phyloP scores from a whole-genome alignment of 2,329 filamentous ascomycete species.

The Thelonectria blattea region DNA sequence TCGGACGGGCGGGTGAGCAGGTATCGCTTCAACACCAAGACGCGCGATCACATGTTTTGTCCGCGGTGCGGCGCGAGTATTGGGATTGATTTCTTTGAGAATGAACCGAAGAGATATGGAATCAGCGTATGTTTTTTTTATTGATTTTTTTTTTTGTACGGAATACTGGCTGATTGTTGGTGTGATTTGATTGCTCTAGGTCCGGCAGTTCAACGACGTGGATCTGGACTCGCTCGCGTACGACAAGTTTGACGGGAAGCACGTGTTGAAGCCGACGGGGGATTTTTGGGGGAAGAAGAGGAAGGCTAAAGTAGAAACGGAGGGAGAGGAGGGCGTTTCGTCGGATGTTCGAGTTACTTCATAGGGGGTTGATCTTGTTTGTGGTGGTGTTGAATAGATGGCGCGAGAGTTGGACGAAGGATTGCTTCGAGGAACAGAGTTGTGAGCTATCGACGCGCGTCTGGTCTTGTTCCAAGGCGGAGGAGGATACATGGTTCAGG shows the following conservation, averaged over 20 bases:
- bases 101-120: slow-evolving; percentile 44
- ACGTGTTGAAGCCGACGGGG: slow-evolving; percentile 40
- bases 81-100: slow-evolving; percentile 51
- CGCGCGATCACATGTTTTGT: slow-evolving; percentile 57
- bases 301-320: slow-evolving; percentile 13
- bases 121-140: slow-evolving; percentile 47
- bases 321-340: slow-evolving; percentile 8
- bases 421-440: not conserved
- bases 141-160: not conserved
- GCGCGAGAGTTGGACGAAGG: not conserved
- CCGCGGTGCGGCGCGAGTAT: slow-evolving; percentile 54
- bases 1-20: slow-evolving; percentile 37
- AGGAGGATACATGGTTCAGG: too few relatives aligned
- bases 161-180: not conserved
- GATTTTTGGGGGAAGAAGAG: slow-evolving; percentile 47
- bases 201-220: slow-evolving; percentile 49
- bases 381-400: too few relatives aligned
- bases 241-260: slow-evolving; percentile 45
- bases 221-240: slow-evolving; percentile 48
- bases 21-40: slow-evolving; percentile 53
- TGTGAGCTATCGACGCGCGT: not conserved
- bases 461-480: too few relatives aligned
- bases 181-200: slow-evolving; percentile 35
- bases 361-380: too few relatives aligned
- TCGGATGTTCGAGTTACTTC: too few relatives aligned